Evolutionary conservation across 345 rosid species (phyloP).

Genomic region (Corymbia maculata): DNA sequence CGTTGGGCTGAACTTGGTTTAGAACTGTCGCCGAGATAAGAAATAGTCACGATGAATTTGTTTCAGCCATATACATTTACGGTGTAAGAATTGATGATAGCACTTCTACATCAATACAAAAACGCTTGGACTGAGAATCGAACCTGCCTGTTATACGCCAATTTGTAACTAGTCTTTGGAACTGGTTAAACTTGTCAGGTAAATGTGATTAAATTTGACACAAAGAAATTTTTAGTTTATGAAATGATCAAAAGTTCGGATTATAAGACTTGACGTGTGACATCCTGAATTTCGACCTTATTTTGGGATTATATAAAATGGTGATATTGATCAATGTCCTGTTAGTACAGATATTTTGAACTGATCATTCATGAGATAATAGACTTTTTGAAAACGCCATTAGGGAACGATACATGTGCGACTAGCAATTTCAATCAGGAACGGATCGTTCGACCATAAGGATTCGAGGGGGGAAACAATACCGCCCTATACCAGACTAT

Average conservation of each 20-base stretch:
- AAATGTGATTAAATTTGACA: background rate
- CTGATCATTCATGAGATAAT: too few species aligned
- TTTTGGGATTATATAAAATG: too few species aligned
- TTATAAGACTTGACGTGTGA: background rate
- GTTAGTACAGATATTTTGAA: too few species aligned
- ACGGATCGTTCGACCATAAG: too few species aligned
- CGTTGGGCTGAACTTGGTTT: background rate
- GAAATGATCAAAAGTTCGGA: background rate
- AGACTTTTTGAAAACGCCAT: too few species aligned
- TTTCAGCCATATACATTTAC: background rate
- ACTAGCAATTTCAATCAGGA: too few species aligned
- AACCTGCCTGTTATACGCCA: background rate
- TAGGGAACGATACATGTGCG: too few species aligned
- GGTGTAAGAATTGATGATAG: background rate
- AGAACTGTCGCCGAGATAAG: background rate
- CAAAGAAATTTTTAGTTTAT: background rate
- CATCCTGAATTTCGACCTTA: too few species aligned
- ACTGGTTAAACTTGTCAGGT: background rate
- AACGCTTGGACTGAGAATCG: background rate
- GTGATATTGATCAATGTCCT: too few species aligned
- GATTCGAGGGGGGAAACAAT: too few species aligned
- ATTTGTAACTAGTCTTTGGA: background rate
- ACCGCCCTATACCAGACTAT: too few species aligned
- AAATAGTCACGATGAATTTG: background rate
- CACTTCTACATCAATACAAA: background rate